Base-by-base conservation (phyloP, 2,329 filamentous ascomycete species). In the Scedosporium apiospermum region DNA sequence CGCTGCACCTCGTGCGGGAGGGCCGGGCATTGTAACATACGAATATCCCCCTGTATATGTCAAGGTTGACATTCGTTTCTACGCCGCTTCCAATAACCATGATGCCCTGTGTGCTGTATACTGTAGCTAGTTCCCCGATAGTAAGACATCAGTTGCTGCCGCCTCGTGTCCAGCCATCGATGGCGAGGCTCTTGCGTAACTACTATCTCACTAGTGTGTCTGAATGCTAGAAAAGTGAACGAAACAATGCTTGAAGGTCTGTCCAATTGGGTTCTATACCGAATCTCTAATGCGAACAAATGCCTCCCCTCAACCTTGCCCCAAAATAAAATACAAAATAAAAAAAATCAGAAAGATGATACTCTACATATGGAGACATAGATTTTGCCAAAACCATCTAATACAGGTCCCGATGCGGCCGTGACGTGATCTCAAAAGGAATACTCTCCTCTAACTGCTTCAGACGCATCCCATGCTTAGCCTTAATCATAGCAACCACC, bases 401-500 rank as follows among this genome's bases (percentile, higher is more conserved):
- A 53, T 58, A 65, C 55, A 26, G 38, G 27, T 58, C 26, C 26
- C 62, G 60, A 27, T 58, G 62, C 16, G 62, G 64, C 27, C 63
- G 57, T 3, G 75, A 74, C 27, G 68, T 72, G 65, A 76, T 71
- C 63, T 75, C 73, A 6, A 77, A 42, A 1, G 71, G 71, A 26
- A 78, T 69, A 26, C 67, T 70, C 3, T 69, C 67, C 16, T 72
- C 67, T 18, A 73, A 69, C 65, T 73, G 73, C 57, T 70, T 68
- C 30, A 68, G 62, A 14, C 73, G 68, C 30, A 73, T 68, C 41
- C 68, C 67, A 6, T 81, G 76, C 77, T 89, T 93, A 26, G 86
- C 89, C 70, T 89, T 86, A 58, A 97, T 86, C 75, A 92, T 75
- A 61, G 87, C 79, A 72, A 88, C 77, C 51, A 96, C 77, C 78